Conservation (phyloP, 768 basidiomycete species). For the Russula dissimulans region DNA sequence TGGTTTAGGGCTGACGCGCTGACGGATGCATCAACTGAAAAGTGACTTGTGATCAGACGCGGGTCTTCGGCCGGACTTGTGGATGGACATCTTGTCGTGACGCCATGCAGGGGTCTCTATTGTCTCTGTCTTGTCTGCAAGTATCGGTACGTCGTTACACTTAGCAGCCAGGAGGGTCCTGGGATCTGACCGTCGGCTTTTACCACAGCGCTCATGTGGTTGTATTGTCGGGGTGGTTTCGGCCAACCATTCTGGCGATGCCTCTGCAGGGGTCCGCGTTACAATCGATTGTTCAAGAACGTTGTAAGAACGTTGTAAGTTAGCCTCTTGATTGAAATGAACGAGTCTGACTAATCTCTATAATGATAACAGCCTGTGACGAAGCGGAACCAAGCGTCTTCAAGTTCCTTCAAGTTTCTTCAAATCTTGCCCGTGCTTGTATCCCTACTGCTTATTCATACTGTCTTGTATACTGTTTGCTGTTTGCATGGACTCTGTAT, state of each 20-base stretch:
- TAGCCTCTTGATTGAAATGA: no score
- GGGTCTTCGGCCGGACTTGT: constrained; percentile 1
- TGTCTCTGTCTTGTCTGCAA: neutral
- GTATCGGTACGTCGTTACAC: constrained; percentile 4
- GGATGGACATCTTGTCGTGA: neutral
- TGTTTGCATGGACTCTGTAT: no score
- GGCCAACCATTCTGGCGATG: neutral
- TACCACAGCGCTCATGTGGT: neutral
- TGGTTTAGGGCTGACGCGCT: neutral
- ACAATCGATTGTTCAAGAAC: neutral
- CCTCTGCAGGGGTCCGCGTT: neutral
- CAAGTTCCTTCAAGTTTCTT: no score
- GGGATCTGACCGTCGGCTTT: neutral
- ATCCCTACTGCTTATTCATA: no score
- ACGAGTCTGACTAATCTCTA: no score
- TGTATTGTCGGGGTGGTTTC: neutral
- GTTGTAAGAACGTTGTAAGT: neutral
- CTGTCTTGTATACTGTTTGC: no score
- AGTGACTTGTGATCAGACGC: neutral
- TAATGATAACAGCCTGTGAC: no score
- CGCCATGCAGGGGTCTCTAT: neutral
- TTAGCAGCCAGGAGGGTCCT: no score
- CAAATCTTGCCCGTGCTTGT: no score
- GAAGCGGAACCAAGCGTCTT: no score
- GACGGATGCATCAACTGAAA: neutral